Evolutionary conservation across 2,329 filamentous ascomycete species (phyloP), one percentile per base, ranked within the genome.

Genomic region (Cladorrhinum sp.): DNA sequence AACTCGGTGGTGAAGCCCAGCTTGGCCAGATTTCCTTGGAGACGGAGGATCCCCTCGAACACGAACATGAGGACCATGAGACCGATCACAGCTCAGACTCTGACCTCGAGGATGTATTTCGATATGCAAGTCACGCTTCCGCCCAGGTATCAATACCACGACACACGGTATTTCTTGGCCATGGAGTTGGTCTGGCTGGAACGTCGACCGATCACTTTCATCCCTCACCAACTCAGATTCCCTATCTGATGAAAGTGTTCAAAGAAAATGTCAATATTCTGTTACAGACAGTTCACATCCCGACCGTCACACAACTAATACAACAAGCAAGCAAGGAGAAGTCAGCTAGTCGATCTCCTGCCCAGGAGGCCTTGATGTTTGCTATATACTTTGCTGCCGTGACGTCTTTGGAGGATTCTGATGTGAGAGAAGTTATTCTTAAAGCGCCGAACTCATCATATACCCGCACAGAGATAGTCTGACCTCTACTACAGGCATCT

Each of bases 361-460:
- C 76, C 2, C 75, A 82, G 50, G 80, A 85, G 61, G 82, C 83
- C 1, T 67, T 86, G 49, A 71, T 85, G 69, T 84, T 86, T 66
- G 74, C 82, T 0, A 82, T 86, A 5, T 86, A 84, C 70, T 86
- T 84, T 64, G 78, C 81, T 0, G 78, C 82, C 0, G 71, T 85
- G 6, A 79, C 76, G 0, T 84, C 82, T 0, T 82, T 85, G 81
- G 82, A 84, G 9, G 80, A 82, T 3, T 80, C 84, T 0, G 82
- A 85, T 69, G 80, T 83, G 64, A 70, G 77, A 71, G n/a, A n/a
- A n/a, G n/a, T n/a, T 16, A 18, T 1, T 16, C 24, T 36, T n/a
- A n/a, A n/a, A n/a, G n/a, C n/a, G n/a, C n/a, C n/a, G n/a, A n/a
- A n/a, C n/a, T n/a, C n/a, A n/a, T n/a, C n/a, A n/a, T n/a, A n/a